Percentiles rank a stretch among this genome's conserved stretches.
phyloP scores from a whole-genome alignment of 2,329 filamentous ascomycete species.

The Neofusicoccum sp. region DNA sequence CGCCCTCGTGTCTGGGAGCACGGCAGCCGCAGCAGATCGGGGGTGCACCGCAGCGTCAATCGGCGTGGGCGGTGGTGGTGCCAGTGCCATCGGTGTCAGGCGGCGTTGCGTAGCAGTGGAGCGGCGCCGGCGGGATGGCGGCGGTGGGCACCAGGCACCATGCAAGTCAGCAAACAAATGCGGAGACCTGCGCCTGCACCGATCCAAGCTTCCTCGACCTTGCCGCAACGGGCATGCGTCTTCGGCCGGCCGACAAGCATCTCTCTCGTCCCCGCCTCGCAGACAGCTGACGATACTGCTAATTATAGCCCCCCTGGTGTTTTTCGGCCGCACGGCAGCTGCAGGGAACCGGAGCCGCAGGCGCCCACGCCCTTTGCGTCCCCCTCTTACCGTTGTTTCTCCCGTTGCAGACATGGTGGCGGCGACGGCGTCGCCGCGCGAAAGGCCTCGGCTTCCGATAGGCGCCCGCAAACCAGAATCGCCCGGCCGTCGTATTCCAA shows the following conservation, averaged over 20 bases:
- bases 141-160: background rate
- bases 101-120: background rate
- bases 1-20: background rate
- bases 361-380: background rate
- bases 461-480: constrained; percentile 1
- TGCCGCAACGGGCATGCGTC: background rate
- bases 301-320: background rate
- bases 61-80: background rate
- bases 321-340: too few relatives aligned
- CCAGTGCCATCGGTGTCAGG: background rate
- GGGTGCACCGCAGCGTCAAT: background rate
- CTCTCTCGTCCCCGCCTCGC: background rate
- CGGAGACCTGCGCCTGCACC: background rate
- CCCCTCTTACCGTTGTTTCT: background rate
- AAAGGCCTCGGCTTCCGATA: background rate
- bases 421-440: background rate
- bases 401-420: background rate
- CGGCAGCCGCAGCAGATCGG: background rate
- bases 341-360: too few relatives aligned
- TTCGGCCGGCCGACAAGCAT: too few relatives aligned
- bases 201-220: background rate
- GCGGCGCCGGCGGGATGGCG: background rate
- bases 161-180: constrained; percentile 1
- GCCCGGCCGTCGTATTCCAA: too few relatives aligned
- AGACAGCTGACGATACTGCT: background rate